phyloP scores from a whole-genome alignment of 2,329 filamentous ascomycete species.

The Pseudogymnoascus sp. region DNA sequence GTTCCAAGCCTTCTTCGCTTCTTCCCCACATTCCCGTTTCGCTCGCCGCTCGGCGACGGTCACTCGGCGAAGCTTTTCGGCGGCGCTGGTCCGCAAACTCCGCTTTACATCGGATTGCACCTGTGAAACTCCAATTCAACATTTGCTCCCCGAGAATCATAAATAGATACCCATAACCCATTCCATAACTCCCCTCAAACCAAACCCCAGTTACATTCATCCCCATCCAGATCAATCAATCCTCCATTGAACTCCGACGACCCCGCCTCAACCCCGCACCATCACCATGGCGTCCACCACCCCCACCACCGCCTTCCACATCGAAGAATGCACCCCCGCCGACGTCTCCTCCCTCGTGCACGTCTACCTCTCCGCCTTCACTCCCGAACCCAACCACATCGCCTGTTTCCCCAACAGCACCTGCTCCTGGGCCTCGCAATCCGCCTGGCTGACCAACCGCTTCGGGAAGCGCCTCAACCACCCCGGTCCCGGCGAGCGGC shows the following conservation, averaged over 20 bases:
- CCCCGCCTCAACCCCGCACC: neutral
- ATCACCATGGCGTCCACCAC: neutral
- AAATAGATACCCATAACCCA: neutral
- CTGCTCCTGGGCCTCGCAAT: constrained; percentile 18
- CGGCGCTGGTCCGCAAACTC: neutral
- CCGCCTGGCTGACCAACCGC: constrained; percentile 27
- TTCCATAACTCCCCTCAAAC: neutral
- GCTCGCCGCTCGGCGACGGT: neutral
- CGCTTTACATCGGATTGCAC: neutral
- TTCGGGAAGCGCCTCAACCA: constrained; percentile 26
- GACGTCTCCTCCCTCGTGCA: constrained; percentile 27
- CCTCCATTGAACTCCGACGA: neutral
- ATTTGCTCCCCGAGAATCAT: neutral
- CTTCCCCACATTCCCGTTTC: neutral
- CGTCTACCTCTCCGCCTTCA: constrained; percentile 25
- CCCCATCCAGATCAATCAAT: neutral
- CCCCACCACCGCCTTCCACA: constrained; percentile 5
- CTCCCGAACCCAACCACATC: constrained; percentile 13
- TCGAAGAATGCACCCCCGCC: constrained; percentile 17
- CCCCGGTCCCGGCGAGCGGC: constrained; percentile 20
- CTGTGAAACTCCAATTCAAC: neutral
- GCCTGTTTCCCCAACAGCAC: constrained; percentile 7
- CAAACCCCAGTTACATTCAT: neutral
- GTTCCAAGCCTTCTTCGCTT: neutral
- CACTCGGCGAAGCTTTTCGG: neutral